Base-by-base conservation (phyloP, 129 eudicot genomes). In the Chrysanthemum lavandulifolium region DNA sequence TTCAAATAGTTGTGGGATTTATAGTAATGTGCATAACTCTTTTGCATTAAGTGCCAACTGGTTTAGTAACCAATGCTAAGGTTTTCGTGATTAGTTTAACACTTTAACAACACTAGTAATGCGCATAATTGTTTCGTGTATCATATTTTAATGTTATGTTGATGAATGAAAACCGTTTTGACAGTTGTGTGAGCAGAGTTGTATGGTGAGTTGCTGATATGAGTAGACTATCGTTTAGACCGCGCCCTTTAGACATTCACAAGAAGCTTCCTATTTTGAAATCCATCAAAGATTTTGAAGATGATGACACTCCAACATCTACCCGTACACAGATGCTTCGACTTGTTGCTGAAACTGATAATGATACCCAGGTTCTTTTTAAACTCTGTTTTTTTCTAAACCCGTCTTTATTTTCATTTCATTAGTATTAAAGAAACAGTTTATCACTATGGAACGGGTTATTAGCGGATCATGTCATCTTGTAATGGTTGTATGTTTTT, bases 191-290 rank as follows among this genome's bases (percentile, higher is more conserved):
- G 60, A 74, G 64, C 61, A 51, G 71, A 74, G 56, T 76, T 59
- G 74, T 75, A 68, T 1, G 47, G 60, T 76, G 70, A 68, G 58
- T 31, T 68, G 88, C 76, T 74, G 84, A 82, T 55, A 93, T 93
- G 98, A 93, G 92, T 82, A 86, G 98, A 73, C 79, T 90, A 66
- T 89, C 96, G 15, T 78, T 93, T 68, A 84, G 98, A 74, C 96
- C 98, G 29, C 92, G 98, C 13, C 98, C 98, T 13, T 78, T 93
- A 18, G 98, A 93, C 83, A 82, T 89, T 78, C 84, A 89, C 81
- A 89, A 93, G 81, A 89, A 89, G 85, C 97, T 93, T 29, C 96
- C 98, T 13, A 87, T 93, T 87, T 67, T 93, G 10, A 93, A 93
- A 76, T 83, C 91, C 70, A 33, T 89, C 1, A 89, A 90, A 82